These are phyloP conservation scores for Ustilago lituana DNA, from an alignment of 1,284 basidiomycete genomes.

Conservation along the genomic window DNA sequence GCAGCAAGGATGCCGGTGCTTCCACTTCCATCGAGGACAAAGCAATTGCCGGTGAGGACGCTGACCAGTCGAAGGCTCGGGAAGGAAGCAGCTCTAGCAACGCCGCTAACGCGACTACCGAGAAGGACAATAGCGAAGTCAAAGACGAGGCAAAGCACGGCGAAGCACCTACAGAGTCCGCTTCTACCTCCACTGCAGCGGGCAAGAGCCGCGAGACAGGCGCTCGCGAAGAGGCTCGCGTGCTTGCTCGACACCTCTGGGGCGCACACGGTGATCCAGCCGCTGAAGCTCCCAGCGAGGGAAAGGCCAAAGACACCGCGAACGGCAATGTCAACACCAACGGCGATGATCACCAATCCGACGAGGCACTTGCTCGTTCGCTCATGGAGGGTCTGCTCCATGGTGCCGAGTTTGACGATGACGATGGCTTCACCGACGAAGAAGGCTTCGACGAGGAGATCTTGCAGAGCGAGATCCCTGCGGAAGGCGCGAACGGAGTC, in stretches of 20 bases:
- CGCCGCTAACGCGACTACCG: neutral
- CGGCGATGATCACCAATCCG: slow-evolving; percentile 26
- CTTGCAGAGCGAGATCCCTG: slow-evolving; percentile 50
- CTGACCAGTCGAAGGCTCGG: slow-evolving; percentile 45
- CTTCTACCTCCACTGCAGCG: slow-evolving; percentile 7
- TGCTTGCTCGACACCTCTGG: slow-evolving; percentile 32
- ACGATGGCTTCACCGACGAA: slow-evolving; percentile 55
- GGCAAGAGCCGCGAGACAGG: slow-evolving; percentile 12
- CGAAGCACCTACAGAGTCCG: slow-evolving; percentile 4
- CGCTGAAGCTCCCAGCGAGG: slow-evolving; percentile 22
- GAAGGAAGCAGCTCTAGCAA: slow-evolving; percentile 23
- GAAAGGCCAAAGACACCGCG: slow-evolving; percentile 14
- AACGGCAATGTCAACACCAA: neutral
- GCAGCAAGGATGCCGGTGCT: slow-evolving; percentile 73
- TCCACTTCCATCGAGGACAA: slow-evolving; percentile 55
- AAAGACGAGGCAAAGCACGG: slow-evolving; percentile 9
- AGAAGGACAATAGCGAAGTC: neutral
- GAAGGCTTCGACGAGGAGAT: slow-evolving; percentile 60
- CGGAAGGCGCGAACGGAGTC: slow-evolving; percentile 28
- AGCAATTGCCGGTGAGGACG: neutral
- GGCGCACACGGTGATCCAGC: slow-evolving; percentile 14
- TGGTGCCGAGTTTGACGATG: slow-evolving; percentile 52
- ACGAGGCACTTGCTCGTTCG: slow-evolving; percentile 52
- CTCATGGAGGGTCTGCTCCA: slow-evolving; percentile 55
- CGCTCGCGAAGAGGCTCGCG: slow-evolving; percentile 39